Conservation (phyloP, 176 grass and related monocot genomes). For the Neostapfia colusana region DNA sequence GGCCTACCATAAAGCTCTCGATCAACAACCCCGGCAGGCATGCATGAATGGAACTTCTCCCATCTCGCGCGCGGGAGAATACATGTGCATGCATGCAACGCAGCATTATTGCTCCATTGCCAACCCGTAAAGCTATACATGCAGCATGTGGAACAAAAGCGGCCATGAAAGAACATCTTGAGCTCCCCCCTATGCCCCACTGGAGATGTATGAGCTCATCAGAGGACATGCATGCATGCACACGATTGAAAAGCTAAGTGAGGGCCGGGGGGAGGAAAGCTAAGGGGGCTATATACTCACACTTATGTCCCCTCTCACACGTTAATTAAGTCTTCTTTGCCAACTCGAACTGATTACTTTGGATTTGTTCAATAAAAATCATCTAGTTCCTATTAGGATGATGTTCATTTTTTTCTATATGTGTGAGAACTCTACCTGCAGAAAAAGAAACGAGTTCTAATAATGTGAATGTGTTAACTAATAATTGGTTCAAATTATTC, state of each 20-base stretch:
- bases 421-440: background rate
- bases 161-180: slow-evolving; percentile 47
- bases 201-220: slow-evolving; percentile 31
- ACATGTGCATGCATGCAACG: slow-evolving; percentile 43
- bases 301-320: background rate
- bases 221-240: background rate
- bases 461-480: too few species aligned
- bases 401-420: background rate
- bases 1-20: slow-evolving; percentile 60
- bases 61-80: background rate
- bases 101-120: slow-evolving; percentile 43
- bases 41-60: slow-evolving; percentile 44
- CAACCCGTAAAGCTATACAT: slow-evolving; percentile 62
- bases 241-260: background rate
- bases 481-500: too few species aligned
- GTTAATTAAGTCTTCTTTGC: background rate
- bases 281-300: background rate
- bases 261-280: background rate
- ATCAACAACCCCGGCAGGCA: background rate
- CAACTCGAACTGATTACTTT: background rate
- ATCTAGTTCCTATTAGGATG: background rate
- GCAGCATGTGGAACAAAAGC: slow-evolving; percentile 62
- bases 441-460: background rate
- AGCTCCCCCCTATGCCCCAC: slow-evolving; percentile 42
- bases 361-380: background rate